Evolutionary conservation across 2,329 filamentous ascomycete genomes (phyloP), one percentile per base, ranked within the genome.

Genomic region (Colletotrichum lentis): DNA sequence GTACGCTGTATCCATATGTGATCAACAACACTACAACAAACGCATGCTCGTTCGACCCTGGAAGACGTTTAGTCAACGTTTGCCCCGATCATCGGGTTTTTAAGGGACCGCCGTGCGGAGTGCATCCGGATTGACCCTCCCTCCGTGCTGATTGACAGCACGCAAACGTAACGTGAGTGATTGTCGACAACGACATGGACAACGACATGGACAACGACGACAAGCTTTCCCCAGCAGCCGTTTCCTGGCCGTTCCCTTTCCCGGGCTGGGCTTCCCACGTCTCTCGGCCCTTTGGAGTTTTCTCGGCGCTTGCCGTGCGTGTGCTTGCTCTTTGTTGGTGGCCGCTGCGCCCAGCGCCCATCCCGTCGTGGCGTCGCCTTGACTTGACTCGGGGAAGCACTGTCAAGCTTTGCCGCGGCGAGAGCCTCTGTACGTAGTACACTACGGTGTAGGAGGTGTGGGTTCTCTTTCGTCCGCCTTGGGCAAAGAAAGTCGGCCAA

Each of bases 281-380:
- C 35, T 44, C 64, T 67, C 44, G 58, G 35, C 47, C 20, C 22
- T 1, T 27, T n/a, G n/a, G n/a, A 39, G 31, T 44, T 57, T 44
- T 47, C 64, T 64, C 39, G 64, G 64, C 64, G 64, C 60, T 64
- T 64, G 64, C 47, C 44, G 37, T 58, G 27, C 27, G 37, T 53
- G 18, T 20, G 49, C 52, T 55, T n/a, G n/a, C n/a, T n/a, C n/a
- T n/a, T n/a, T n/a, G n/a, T n/a, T 57, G 27, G 59, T 39, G 35
- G 44, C 56, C 43, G 67, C 53, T 67, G 66, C 37, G 35, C 57
- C 27, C 62, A 67, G 50, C 16, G 56, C 37, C 27, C 49, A 46
- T 52, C 57, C 66, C 66, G 57, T 41, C 66, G 24, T 56, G 62
- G 63, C 62, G 56, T 52, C 56, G 62, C 62, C 62, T 62, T 63